Evolutionary conservation across 108 stramenopile genomes (phyloP).

Genomic region (Nannochloropsis gaditana): DNA sequence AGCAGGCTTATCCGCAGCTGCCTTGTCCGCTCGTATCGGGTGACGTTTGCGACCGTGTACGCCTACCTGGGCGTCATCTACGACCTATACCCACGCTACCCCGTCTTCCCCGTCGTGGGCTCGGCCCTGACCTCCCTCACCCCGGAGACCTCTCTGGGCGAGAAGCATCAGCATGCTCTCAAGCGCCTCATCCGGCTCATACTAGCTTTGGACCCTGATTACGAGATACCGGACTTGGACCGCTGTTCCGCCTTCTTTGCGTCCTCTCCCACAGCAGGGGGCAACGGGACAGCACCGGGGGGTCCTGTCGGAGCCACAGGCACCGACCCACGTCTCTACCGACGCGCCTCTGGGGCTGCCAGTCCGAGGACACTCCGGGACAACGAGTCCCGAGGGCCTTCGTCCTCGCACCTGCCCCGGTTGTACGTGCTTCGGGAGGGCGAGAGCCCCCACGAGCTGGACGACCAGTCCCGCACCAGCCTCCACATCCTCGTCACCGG

Average conservation of each 20-base stretch:
- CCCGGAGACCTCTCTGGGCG: neutral
- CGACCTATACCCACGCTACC: constrained; percentile 1
- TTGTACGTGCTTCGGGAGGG: neutral
- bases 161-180: constrained; percentile 12
- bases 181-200: constrained; percentile 17
- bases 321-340: neutral
- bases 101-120: neutral
- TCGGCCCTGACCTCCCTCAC: neutral
- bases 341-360: neutral
- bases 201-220: neutral
- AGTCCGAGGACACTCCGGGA: neutral
- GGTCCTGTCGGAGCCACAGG: neutral
- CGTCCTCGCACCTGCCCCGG: neutral
- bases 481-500: constrained; percentile 14
- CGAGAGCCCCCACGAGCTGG: neutral
- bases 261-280: neutral
- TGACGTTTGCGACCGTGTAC: neutral
- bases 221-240: neutral
- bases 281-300: neutral
- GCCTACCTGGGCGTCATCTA: constrained; percentile 7
- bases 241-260: neutral
- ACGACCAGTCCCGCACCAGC: constrained; percentile 6
- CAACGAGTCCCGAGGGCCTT: neutral
- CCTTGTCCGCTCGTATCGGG: neutral
- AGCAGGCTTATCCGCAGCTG: neutral